Conservation (phyloP, 148 eudicot genomes). For the Silene uniflora region DNA sequence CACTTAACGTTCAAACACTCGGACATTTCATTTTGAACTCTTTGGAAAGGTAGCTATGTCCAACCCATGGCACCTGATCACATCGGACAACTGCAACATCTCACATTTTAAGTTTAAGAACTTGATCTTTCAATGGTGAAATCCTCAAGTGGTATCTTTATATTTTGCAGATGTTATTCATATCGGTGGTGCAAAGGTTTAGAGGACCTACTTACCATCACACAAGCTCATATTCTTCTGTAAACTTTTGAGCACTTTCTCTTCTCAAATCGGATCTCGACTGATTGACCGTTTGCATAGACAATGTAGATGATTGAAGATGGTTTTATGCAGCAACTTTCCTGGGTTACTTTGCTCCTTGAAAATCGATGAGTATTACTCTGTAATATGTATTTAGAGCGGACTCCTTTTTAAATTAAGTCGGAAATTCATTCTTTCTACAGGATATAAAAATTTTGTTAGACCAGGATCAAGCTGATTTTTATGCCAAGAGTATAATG, state of each 20-base stretch:
- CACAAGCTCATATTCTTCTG: slow-evolving; percentile 81
- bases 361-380: background rate
- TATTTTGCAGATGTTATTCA: slow-evolving; percentile 51
- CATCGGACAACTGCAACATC: background rate
- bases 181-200: slow-evolving; percentile 55
- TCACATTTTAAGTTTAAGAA: background rate
- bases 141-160: background rate
- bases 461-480: background rate
- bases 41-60: background rate
- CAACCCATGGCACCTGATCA: background rate
- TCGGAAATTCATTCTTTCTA: background rate
- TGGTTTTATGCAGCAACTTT: background rate
- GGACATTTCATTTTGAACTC: background rate
- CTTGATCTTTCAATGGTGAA: background rate
- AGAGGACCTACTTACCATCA: slow-evolving; percentile 71
- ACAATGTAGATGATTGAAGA: slow-evolving; percentile 17
- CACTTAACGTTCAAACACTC: background rate
- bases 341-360: background rate
- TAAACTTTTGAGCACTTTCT: slow-evolving; percentile 51
- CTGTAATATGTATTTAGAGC: background rate
- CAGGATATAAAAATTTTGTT: background rate
- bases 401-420: background rate
- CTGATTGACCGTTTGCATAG: background rate
- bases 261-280: background rate
- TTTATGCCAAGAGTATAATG: background rate